These are phyloP conservation scores for Pyrenula massariospora DNA, from an alignment of 495 filamentous ascomycete species.

Conservation along the genomic window DNA sequence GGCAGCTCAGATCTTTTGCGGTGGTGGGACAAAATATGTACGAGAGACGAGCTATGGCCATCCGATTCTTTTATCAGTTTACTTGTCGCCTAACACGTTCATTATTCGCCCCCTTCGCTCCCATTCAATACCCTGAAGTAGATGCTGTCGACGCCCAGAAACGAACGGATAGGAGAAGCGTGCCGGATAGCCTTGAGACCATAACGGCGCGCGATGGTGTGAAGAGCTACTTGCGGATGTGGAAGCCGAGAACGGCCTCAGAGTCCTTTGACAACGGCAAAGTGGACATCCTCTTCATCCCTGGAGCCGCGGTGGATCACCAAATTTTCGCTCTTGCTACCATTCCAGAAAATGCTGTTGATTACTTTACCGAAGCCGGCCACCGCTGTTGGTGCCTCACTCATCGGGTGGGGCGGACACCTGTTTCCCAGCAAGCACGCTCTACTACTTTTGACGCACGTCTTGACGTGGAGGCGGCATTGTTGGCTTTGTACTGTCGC, in stretches of 20 bases:
- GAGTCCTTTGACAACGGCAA: too few species aligned
- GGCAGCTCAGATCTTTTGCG: too few species aligned
- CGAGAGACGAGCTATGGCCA: too few species aligned
- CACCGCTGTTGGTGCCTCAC: conserved; percentile 45
- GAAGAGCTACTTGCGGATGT: conserved; percentile 39
- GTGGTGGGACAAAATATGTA: too few species aligned
- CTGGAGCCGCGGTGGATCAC: conserved; percentile 52
- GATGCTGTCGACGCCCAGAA: too few species aligned
- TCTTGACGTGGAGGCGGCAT: too few species aligned
- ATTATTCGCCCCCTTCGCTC: too few species aligned
- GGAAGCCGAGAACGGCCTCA: conserved; percentile 41
- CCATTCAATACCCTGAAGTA: too few species aligned
- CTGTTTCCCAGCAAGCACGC: conserved; percentile 36
- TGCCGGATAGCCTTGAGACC: conserved; percentile 51
- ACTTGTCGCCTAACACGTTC: too few species aligned
- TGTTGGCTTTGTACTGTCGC: too few species aligned
- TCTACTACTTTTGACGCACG: too few species aligned
- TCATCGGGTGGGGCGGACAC: conserved; percentile 48
- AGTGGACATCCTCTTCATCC: conserved; percentile 32
- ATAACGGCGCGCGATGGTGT: conserved; percentile 42
- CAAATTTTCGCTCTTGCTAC: conserved; percentile 54
- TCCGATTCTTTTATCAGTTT: too few species aligned
- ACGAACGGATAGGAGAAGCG: conserved; percentile 21
- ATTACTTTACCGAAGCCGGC: conserved; percentile 49
- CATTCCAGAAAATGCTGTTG: conserved; percentile 51